Evolutionary conservation across 306 rosid genomes (phyloP).

Genomic region (Hippophae tibetana): DNA sequence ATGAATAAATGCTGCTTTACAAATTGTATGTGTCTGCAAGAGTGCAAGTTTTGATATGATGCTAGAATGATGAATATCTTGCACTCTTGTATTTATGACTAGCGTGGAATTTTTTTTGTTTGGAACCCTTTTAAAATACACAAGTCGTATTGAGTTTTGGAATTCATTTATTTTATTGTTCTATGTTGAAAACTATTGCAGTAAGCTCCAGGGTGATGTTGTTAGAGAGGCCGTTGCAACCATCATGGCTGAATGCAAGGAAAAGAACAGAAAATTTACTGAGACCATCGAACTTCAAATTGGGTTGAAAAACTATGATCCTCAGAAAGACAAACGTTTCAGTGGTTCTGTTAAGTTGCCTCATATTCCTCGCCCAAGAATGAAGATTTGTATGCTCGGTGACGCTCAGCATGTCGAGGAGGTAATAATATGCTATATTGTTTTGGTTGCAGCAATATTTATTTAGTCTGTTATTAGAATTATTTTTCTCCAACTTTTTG

Average conservation of each 20-base stretch:
- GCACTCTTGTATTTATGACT: too few relatives aligned
- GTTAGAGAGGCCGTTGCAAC: slow-evolving; percentile 55
- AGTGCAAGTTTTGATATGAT: too few relatives aligned
- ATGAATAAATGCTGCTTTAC: too few relatives aligned
- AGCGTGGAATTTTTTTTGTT: not conserved
- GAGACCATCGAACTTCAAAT: slow-evolving; percentile 85
- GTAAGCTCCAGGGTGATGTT: slow-evolving; percentile 80
- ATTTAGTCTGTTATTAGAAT: too few relatives aligned
- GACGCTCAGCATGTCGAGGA: slow-evolving; percentile 90
- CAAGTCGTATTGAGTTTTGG: not conserved
- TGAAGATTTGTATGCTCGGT: slow-evolving; percentile 89
- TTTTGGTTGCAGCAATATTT: not conserved
- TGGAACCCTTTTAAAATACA: not conserved
- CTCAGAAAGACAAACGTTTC: slow-evolving; percentile 84
- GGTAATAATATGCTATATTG: slow-evolving; percentile 26
- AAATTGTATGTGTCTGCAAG: too few relatives aligned
- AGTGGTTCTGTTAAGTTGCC: slow-evolving; percentile 80
- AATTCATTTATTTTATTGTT: not conserved
- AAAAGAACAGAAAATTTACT: slow-evolving; percentile 49
- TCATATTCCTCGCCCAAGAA: slow-evolving; percentile 78
- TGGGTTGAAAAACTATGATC: slow-evolving; percentile 77
- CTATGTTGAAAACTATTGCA: slow-evolving; percentile 10
- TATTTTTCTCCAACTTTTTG: too few relatives aligned
- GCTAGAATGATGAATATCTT: too few relatives aligned
- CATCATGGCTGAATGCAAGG: slow-evolving; percentile 40